Evolutionary conservation across 345 rosid genomes (phyloP).

Genomic region (Pistacia vera): DNA sequence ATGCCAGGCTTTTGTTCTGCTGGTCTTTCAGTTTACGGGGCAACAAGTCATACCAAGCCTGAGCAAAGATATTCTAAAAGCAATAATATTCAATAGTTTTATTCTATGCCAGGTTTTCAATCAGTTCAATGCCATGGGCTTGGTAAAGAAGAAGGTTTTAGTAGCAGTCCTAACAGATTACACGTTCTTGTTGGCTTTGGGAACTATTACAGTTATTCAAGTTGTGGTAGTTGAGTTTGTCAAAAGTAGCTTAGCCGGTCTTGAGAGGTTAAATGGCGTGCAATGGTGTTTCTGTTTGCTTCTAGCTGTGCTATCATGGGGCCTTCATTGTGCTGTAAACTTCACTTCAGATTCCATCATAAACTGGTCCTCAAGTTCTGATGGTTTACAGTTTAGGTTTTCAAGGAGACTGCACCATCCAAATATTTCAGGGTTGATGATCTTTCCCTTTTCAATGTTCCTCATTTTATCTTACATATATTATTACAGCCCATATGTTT

Average conservation of each 20-base stretch:
- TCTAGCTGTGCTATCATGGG: constrained; percentile 14
- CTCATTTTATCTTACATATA: background rate
- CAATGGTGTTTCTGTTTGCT: constrained; percentile 14
- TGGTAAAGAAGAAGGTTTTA: constrained; percentile 2
- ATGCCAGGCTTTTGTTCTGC: constrained; percentile 16
- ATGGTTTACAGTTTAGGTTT: background rate
- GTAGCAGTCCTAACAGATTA: too few relatives aligned
- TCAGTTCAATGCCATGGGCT: constrained; percentile 17
- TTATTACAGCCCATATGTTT: background rate
- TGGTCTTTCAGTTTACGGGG: constrained; percentile 17
- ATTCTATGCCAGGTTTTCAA: constrained; percentile 29
- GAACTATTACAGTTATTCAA: too few relatives aligned
- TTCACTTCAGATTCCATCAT: background rate
- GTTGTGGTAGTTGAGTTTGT: too few relatives aligned
- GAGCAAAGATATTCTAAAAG: constrained; percentile 7
- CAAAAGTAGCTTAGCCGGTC: too few relatives aligned
- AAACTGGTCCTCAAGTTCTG: background rate
- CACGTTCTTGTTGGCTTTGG: too few relatives aligned
- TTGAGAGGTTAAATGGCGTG: constrained; percentile 5
- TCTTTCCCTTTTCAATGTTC: constrained; percentile 9
- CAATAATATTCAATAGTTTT: constrained; percentile 26
- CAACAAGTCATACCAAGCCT: constrained; percentile 2
- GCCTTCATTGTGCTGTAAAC: constrained; percentile 2
- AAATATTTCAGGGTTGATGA: too few relatives aligned
- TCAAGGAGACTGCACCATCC: background rate